phyloP scores from a whole-genome alignment of 345 rosid genomes.

The Dimocarpus longan region DNA sequence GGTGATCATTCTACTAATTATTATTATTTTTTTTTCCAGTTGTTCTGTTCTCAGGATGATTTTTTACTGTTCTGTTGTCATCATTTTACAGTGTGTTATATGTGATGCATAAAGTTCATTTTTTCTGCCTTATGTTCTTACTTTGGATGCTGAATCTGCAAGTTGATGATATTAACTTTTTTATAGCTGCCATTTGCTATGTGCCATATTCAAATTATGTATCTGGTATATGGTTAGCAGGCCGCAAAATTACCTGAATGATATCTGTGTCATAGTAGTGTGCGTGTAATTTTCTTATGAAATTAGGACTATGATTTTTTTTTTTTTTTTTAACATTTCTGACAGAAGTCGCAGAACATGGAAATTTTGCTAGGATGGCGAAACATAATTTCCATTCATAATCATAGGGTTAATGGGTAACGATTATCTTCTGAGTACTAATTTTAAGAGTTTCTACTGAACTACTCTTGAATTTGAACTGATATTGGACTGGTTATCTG shows the following conservation, averaged over 20 bases:
- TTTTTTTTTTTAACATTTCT: too few species aligned
- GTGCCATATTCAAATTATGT: neutral
- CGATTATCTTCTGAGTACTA: neutral
- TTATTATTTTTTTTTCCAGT: neutral
- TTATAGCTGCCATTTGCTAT: neutral
- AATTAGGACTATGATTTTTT: too few species aligned
- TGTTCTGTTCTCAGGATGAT: neutral
- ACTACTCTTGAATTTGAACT: neutral
- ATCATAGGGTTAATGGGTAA: neutral
- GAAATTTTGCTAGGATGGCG: neutral
- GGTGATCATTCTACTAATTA: conserved; percentile 17
- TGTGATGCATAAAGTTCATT: too few species aligned
- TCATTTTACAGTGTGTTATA: neutral
- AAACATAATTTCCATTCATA: neutral
- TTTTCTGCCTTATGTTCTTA: neutral
- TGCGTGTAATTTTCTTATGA: neutral
- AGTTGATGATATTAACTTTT: neutral
- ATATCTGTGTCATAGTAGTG: neutral
- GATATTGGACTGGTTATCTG: neutral
- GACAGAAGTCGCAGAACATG: too few species aligned
- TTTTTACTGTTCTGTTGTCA: neutral
- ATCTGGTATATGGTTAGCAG: neutral
- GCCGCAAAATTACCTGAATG: neutral
- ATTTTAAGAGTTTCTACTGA: neutral
- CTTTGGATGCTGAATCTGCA: neutral